Base-by-base conservation (phyloP, 371 early-diverging fungal genomes). In the Cokeromyces recurvatus region DNA sequence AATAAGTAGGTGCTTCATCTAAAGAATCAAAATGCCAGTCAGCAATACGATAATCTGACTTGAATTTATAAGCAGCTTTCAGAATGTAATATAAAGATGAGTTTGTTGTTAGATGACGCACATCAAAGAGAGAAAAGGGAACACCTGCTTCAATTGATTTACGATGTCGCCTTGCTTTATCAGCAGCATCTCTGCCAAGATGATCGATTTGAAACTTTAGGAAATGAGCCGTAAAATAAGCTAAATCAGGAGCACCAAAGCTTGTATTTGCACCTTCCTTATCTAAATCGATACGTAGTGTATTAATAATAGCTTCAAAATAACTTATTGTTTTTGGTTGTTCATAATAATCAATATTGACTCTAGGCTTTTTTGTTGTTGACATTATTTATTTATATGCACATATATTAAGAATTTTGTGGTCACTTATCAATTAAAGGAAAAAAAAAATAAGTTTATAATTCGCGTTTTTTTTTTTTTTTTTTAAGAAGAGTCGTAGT, bases 131-230 rank as follows among this genome's bases (percentile, higher is more conserved):
- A 27, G 69, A 66, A 21, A 71, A 51, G 1, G 84, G 82, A 14
- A 86, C 68, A 34, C 79, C 72, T 17, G 74, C 57, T 5, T 63
- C 45, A 4, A 53, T 41, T 11, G 23, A 16, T 25, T 52, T 32
- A 15, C 47, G 47, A 24, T 48, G 39, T 29, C 46, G 23, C 41
- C 47, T 38, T 36, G 55, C 41, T 46, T 52, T 44, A 6, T 44
- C 41, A 1, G 52, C 60, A 11, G 61, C 53, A 25, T 46, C 38
- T 38, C 56, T 42, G 10, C 79, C 77, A n/a, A 85, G 62, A 49
- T 59, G 65, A 32, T 72, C 71, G 27, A 81, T 58, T 61, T 86
- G 86, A 43, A 84, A 83, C 44, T 80, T 74, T 46, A 79, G 80
- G 44, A 84, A 59, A 12, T 64, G 64, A 17, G 77, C 77, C 16